phyloP scores from a whole-genome alignment of 2,329 filamentous ascomycete genomes.

The Calycina marina region DNA sequence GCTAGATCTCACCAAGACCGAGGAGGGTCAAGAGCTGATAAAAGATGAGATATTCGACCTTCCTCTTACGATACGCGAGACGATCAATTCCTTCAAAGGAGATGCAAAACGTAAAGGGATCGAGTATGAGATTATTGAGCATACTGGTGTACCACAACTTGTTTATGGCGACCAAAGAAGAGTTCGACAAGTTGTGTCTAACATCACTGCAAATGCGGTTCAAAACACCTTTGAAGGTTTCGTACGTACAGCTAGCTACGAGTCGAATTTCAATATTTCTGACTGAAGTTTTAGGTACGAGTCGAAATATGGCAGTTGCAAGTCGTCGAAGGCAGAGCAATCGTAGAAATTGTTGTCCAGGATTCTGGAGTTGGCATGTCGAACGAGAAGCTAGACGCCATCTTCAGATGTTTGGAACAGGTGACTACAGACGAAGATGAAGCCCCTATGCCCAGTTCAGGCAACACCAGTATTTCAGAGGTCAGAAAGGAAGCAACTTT shows the following conservation, averaged over 20 bases:
- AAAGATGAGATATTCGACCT: constrained; percentile 74
- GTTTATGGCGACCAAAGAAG: constrained; percentile 69
- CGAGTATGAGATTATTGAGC: constrained; percentile 49
- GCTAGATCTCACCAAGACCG: constrained; percentile 74
- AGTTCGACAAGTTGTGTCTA: constrained; percentile 70
- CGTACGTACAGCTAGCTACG: no score
- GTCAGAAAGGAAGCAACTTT: constrained; percentile 34
- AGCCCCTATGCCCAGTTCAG: constrained; percentile 2
- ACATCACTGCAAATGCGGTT: constrained; percentile 73
- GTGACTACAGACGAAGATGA: constrained; percentile 33
- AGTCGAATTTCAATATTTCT: constrained; percentile 12
- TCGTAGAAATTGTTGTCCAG: constrained; percentile 59
- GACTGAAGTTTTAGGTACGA: constrained; percentile 55
- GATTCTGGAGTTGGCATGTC: constrained; percentile 67
- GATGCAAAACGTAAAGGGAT: constrained; percentile 68
- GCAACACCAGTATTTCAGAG: constrained; percentile 5
- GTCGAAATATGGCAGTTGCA: constrained; percentile 55
- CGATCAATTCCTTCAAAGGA: constrained; percentile 55
- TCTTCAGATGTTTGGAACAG: constrained; percentile 45
- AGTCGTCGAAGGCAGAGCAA: constrained; percentile 35
- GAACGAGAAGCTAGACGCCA: constrained; percentile 37
- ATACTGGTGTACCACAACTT: constrained; percentile 51
- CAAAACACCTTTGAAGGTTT: constrained; percentile 48
- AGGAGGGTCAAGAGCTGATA: constrained; percentile 64
- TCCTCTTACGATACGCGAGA: constrained; percentile 55